Evolutionary conservation across 2,329 filamentous ascomycete genomes (phyloP), one percentile per base, ranked within the genome.

Genomic region (Gnomoniopsis smithogilvyi): DNA sequence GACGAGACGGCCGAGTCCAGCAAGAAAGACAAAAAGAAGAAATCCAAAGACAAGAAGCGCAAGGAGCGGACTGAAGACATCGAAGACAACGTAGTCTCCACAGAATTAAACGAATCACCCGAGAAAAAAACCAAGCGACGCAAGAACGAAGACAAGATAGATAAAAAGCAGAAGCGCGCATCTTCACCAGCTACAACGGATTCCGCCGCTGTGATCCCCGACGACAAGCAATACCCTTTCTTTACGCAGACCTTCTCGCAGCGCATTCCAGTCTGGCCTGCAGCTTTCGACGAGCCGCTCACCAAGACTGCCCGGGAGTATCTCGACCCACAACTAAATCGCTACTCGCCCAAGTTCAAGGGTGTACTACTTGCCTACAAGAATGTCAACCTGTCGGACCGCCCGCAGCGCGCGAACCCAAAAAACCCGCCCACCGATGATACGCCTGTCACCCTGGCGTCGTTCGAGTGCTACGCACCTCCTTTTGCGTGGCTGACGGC

Each of bases 401-500:
- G 74, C 4, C 82, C 88, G 0, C 82, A 80, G 38, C 77, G 79
- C 46, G 68, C 70, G 10, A 75, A 76, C 41, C 63, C 66, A 4
- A 67, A 68, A 33, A 76, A 76, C 22, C 79, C 80, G 1, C 70
- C 76, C 6, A 77, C 79, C 17, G 79, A 85, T 59, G 69, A 78
- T 38, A 77, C 77, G 22, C 73, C 76, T 0, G 71, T 73, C 15
- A 66, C 75, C 12, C 70, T 82, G 4, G 68, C 80, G 51, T 83
- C 83, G 6, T 76, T 90, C 45, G 87, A 91, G 74, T 95, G 98
- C 74, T 96, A 93, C 69, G 91, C 90, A 8, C 91, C 92, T 24
- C 88, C 88, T 22, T 97, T 90, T 69, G 85, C 91, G 51, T 98
- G 94, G 88, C 83, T 96, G 22, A 96, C 92, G 0, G 92, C 89